These are phyloP conservation scores for Ophiostoma novo-ulmi DNA, from an alignment of 2,329 filamentous ascomycete species.

Conservation along the genomic window DNA sequence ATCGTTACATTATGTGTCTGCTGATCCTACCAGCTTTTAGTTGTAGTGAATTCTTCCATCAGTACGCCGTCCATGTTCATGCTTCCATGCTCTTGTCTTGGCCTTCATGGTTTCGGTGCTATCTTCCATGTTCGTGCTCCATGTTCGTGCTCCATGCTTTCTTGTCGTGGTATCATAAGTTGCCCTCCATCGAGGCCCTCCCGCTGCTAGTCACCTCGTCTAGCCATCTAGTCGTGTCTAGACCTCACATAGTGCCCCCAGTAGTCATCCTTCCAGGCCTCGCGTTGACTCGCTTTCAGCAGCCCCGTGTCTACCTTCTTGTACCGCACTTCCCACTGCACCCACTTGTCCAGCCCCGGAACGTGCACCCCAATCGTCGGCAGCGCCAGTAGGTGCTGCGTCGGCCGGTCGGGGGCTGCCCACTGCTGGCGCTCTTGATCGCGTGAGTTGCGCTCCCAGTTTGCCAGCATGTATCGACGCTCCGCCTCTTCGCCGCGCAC, in stretches of 20 bases:
- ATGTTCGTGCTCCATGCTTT: not conserved
- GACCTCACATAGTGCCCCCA: not conserved
- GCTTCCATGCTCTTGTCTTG: not conserved
- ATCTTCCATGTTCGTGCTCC: too few relatives aligned
- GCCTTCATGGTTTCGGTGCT: too few relatives aligned
- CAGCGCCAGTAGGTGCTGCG: slow-evolving; percentile 46
- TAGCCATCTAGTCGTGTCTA: too few relatives aligned
- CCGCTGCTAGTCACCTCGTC: not conserved
- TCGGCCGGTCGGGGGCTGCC: slow-evolving; percentile 18
- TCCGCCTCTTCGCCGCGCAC: not conserved
- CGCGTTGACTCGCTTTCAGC: slow-evolving; percentile 27
- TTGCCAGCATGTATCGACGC: not conserved
- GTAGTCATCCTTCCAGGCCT: not conserved
- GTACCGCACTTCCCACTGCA: slow-evolving; percentile 48
- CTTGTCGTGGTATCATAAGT: not conserved
- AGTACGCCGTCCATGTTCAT: not conserved
- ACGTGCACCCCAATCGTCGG: slow-evolving; percentile 48
- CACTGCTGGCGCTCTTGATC: not conserved
- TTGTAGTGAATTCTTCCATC: not conserved
- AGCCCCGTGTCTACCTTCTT: slow-evolving; percentile 44
- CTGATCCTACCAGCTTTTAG: not conserved
- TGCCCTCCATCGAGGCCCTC: not conserved
- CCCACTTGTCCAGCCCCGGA: slow-evolving; percentile 45
- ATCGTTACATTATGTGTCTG: not conserved
- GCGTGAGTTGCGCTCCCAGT: slow-evolving; percentile 24